Conservation (phyloP, 202 grass and related monocot species). For the Tripidium arundinaceum region DNA sequence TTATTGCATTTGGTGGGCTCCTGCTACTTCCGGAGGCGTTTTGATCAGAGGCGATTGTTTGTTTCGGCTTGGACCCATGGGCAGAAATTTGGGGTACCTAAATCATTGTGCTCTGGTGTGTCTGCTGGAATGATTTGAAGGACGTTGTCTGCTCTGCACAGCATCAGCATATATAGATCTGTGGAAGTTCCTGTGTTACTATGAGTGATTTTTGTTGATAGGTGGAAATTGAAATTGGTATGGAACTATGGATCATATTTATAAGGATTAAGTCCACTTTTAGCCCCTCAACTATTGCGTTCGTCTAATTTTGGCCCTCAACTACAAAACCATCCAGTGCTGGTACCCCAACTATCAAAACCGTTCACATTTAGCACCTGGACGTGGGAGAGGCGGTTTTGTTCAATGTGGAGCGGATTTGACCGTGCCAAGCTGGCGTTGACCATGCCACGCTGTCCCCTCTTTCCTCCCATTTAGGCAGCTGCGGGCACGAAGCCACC, state of each 20-base stretch:
- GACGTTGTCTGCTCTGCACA: neutral
- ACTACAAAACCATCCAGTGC: no score
- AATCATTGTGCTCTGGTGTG: neutral
- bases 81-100: neutral
- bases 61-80: neutral
- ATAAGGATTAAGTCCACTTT: no score
- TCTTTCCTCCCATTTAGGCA: no score
- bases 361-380: no score
- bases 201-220: neutral
- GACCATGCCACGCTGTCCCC: no score
- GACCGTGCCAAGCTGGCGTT: no score
- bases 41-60: neutral
- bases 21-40: neutral
- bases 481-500: no score
- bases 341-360: no score
- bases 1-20: neutral
- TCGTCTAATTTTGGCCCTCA: no score
- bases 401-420: no score
- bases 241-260: neutral
- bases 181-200: neutral
- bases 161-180: slow-evolving; percentile 14
- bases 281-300: no score
- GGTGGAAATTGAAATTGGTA: neutral
- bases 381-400: no score
- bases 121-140: neutral